These are phyloP conservation scores for Novymonas esmeraldas DNA, from an alignment of 208 protist genomes.

Conservation along the genomic window DNA sequence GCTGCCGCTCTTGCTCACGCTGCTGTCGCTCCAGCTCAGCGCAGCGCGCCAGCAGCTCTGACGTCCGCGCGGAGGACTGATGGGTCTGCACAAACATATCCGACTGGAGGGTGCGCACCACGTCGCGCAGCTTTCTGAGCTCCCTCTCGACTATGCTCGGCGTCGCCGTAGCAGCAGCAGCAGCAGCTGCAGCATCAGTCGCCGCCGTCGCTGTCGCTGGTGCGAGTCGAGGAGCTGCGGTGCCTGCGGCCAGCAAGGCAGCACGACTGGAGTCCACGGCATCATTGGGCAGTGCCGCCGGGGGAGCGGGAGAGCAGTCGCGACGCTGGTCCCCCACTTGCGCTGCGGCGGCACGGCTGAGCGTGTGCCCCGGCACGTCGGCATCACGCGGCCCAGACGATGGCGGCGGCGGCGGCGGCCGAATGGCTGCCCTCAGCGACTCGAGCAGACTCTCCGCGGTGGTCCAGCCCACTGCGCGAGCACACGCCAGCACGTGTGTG, in stretches of 20 bases:
- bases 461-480: slow-evolving; percentile 1
- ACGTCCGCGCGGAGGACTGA: slow-evolving; percentile 21
- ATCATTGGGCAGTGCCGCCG: no score
- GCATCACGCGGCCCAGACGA: background rate
- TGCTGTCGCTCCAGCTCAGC: slow-evolving; percentile 31
- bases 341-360: no score
- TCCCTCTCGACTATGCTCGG: slow-evolving; percentile 18
- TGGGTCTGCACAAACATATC: slow-evolving; percentile 28
- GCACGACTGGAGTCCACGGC: no score
- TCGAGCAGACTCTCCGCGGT: background rate
- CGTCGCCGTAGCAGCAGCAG: background rate
- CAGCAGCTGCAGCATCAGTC: background rate
- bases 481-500: slow-evolving; percentile 9
- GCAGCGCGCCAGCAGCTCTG: slow-evolving; percentile 16
- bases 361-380: no score
- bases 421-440: background rate
- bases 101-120: slow-evolving; percentile 28
- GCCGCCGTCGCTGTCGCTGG: background rate
- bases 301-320: no score
- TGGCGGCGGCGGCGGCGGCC: no score
- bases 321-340: no score
- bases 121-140: slow-evolving; percentile 29
- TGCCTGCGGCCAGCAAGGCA: no score
- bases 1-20: slow-evolving; percentile 14
- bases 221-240: background rate